A percentile compares a stretch with the other conserved stretches of the same genome.
These are phyloP conservation scores for Alternaria brassicicola DNA, from an alignment of 2,329 filamentous ascomycete species.

Conservation along the genomic window DNA sequence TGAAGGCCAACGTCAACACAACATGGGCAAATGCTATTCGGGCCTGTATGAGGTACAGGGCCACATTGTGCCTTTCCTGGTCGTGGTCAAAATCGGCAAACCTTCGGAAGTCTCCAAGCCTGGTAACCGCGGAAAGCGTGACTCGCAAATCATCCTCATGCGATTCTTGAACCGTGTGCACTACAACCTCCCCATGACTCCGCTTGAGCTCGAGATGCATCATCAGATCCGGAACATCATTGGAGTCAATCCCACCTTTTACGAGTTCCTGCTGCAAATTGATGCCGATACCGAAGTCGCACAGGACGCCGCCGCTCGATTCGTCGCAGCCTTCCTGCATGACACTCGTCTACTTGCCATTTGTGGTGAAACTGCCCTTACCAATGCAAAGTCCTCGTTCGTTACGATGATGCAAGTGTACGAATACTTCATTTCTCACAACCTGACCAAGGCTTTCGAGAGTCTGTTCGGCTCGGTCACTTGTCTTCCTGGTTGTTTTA, in stretches of 20 bases:
- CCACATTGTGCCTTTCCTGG: slow-evolving; percentile 96
- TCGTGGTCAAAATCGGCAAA: slow-evolving; percentile 94
- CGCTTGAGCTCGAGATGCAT: slow-evolving; percentile 96
- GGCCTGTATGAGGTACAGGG: slow-evolving; percentile 97
- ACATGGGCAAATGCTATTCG: slow-evolving; percentile 99
- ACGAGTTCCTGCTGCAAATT: slow-evolving; percentile 95
- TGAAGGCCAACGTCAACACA: slow-evolving; percentile 96
- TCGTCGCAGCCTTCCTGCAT: slow-evolving; percentile 87
- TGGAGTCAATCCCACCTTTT: slow-evolving; percentile 96
- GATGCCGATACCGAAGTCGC: slow-evolving; percentile 97
- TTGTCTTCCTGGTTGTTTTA: slow-evolving; percentile 97
- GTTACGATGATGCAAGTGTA: slow-evolving; percentile 99
- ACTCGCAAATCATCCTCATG: slow-evolving; percentile 98
- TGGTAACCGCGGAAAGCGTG: slow-evolving; percentile 98
- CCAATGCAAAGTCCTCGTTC: slow-evolving; percentile 90
- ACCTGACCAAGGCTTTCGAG: slow-evolving; percentile 95
- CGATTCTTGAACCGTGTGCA: slow-evolving; percentile 98
- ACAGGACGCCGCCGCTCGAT: slow-evolving; percentile 85
- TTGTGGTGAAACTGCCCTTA: slow-evolving; percentile 92
- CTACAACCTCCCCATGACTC: slow-evolving; percentile 96
- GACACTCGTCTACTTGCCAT: slow-evolving; percentile 93
- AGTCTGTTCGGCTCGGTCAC: slow-evolving; percentile 96
- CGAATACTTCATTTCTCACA: slow-evolving; percentile 99
- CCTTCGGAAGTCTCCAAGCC: slow-evolving; percentile 74
- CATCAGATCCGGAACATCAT: slow-evolving; percentile 99